Percentiles rank a stretch among this genome's conserved stretches.
Evolutionary conservation across 768 basidiomycete genomes (phyloP).

Genomic region (Russula dissimulans): DNA sequence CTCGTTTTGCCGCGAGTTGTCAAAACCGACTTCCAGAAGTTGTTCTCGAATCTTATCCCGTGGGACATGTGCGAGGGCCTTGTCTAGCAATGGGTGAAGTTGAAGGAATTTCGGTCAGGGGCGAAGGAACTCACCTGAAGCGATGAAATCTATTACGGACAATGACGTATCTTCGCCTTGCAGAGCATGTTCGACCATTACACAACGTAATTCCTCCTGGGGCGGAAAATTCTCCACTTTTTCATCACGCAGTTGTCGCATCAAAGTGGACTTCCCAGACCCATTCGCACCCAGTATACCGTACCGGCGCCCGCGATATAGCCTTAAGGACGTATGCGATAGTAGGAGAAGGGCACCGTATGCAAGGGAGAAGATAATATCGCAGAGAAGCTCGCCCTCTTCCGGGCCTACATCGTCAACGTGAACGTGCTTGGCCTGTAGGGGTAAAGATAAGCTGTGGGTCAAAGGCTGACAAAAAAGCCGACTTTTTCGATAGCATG

Average conservation of each 20-base stretch:
- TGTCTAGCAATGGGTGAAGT: conserved; percentile 39
- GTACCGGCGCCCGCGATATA: conserved; percentile 86
- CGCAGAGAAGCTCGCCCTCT: conserved; percentile 81
- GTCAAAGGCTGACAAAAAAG: conserved; percentile 4
- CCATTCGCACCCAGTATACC: conserved; percentile 96
- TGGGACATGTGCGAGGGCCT: conserved; percentile 51
- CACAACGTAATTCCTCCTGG: conserved; percentile 72
- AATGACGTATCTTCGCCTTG: conserved; percentile 86
- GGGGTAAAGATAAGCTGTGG: neutral
- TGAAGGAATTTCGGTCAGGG: neutral
- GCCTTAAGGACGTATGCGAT: conserved; percentile 85
- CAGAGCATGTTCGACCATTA: conserved; percentile 96
- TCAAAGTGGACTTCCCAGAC: conserved; percentile 89
- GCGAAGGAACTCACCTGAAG: conserved; percentile 46
- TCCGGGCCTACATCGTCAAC: conserved; percentile 37
- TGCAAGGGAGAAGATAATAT: conserved; percentile 91
- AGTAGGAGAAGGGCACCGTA: conserved; percentile 91
- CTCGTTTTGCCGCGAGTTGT: conserved; percentile 75
- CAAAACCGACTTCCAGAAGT: conserved; percentile 84
- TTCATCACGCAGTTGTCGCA: conserved; percentile 90
- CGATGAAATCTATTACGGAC: conserved; percentile 84
- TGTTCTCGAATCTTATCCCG: conserved; percentile 68
- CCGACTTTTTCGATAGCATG: conserved; percentile 59
- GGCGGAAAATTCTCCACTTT: conserved; percentile 97
- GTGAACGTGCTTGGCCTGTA: conserved; percentile 50